Base-by-base conservation (phyloP, 1,284 basidiomycete species). In the Microbotryum violaceum region DNA sequence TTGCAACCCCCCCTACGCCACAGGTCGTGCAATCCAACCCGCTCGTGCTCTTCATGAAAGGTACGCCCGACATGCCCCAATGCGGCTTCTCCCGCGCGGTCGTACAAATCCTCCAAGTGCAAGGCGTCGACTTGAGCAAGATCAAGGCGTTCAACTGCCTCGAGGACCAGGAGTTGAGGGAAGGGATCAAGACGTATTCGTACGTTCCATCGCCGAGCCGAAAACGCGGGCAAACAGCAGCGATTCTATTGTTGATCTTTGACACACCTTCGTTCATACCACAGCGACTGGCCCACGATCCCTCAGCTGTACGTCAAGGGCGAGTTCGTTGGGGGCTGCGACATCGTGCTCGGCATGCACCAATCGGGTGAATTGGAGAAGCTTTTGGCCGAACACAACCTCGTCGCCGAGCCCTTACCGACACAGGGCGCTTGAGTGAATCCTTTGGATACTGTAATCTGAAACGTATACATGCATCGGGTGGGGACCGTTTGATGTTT, bases 321-420 rank as follows among this genome's bases (percentile, higher is more conserved):
- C 29, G 92, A 97, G 74, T 98, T 98, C 72, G 82, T 97, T 33
- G 94, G 94, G 53, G 94, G 94, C 54, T 97, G 92, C 75, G 94
- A 98, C 77, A 97, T 97, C 71, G 79, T 97, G 57, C 76, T 97
- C 33, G 84, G 84, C 69, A 97, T 97, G 94, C 94, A 97, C 76
- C 90, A 96, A 78, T 88, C 85, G 6, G 94, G 94, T 60, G 92
- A 97, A 77, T 81, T 98, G 21, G 91, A 94, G 74, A 81, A 83
- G 45, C 79, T 97, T 21, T 80, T 97, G 21, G 82, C 84, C 72
- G 83, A 88, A 74, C 82, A 86, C 67, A 79, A 83, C 20, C 77
- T 94, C 61, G 82, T 90, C 61, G 64, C 67, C 46, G 45, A 53
- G n/a, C 51, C 51, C 8, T 25, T 31, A 23, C 25, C 25, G 9